Base-by-base conservation (phyloP, 305 asterid genomes). In the Nicotiana rustica region DNA sequence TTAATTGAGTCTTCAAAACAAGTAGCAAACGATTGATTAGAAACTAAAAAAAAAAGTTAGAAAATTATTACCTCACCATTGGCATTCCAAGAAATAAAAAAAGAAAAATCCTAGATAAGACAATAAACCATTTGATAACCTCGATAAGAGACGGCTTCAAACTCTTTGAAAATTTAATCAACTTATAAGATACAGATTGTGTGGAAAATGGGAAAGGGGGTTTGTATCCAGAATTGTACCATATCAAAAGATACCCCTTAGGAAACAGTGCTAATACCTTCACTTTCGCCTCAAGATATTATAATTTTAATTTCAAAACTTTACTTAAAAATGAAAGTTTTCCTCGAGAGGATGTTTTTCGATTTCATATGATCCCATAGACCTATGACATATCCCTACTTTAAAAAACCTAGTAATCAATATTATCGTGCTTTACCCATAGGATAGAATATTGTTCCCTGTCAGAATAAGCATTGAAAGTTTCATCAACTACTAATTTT, bases 401-500 rank as follows among this genome's bases (percentile, higher is more conserved):
- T 29, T 25, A 25, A 25, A 75, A 14, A 75, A 15, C 3, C 33
- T 76, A 15, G 1, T 75, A 49, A 75, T 75, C 65, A 75, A 49
- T 52, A 9, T 75, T 9, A 55, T 76, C 66, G 66, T 76, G 66
- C 29, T 55, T 76, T 55, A 55, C 66, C 79, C 12, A 55, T 55
- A 76, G 80, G 65, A 55, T 76, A 76, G n/a, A 76, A 15, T 86
- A 81, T 73, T 12, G 1, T 47, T 3, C 71, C 2, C 67, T 80
- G 93, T 90, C 92, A 87, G 92, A 84, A 86, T 79, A 86, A 67
- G 77, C 91, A 88, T 85, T 88, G 91, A 89, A 86, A 82, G 82
- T 83, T 80, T 81, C 81, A 52, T 55, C 56, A 76, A 52, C 5
- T 29, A 49, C 52, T 31, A 33, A 25, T 75, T 49, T 7, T 76